Evolutionary conservation across 768 basidiomycete genomes (phyloP), one percentile per base, ranked within the genome.

Genomic region (Boletus fagicola): DNA sequence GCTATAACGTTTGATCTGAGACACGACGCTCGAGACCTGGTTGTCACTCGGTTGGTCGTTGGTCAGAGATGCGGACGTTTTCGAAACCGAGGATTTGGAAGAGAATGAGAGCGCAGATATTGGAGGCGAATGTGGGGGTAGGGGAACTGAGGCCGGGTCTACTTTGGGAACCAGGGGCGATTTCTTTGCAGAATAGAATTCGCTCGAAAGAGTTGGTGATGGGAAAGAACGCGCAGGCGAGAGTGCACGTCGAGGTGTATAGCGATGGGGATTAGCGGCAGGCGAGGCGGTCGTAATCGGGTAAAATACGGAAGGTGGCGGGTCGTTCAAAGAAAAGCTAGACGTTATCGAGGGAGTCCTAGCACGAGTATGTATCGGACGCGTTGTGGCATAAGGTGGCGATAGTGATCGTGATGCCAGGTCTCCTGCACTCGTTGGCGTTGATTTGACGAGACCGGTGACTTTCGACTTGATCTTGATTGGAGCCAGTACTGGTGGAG

Each of bases 91-190:
- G 2, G 88, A 90, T n/a, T 75, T 82, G 4, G 90, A 90, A n/a
- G 90, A 91, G 62, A 86, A 81, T 1, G 90, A 92, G 16, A 91
- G 61, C 0, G 85, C 77, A 22, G 90, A 92, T 30, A 78, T 75
- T 1, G 89, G 85, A 15, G 90, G 90, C 2, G 90, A 91, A 58
- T 84, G 77, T 2, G 86, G 82, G 4, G 86, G 84, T 5, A 86
- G 70, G n/a, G 86, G 85, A 56, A 86, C 78, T 1, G 76, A 72
- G 16, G 77, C 64, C 10, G 85, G 82, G 60, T 87, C 86, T 30
- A 83, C 77, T 60, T 77, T 83, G 31, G 68, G 50, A 22, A 48
- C 42, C 6, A 57, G 47, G 16, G 61, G 31, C 4, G 16, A 33
- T 50, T 59, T 72, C 46, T 61, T 62, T 26, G 60, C 43, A 22